Evolutionary conservation across 78 protist genomes (phyloP), one percentile per base, ranked within the genome.

Genomic region (Cavenderia fasciculata): DNA sequence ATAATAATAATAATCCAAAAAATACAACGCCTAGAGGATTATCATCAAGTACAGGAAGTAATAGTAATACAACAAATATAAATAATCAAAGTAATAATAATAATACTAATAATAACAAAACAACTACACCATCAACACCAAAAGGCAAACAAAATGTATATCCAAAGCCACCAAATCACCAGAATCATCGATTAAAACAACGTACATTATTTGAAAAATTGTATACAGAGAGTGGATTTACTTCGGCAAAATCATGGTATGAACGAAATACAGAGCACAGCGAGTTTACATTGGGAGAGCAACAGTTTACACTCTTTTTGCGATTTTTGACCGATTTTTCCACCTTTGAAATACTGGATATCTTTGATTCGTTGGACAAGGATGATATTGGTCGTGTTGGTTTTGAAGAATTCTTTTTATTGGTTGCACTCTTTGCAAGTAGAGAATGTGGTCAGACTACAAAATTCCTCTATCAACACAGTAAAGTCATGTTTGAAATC

Each of bases 361-460:
- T 82, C 25, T 82, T 82, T 68, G 89, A 82, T 57, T 51, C 89
- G 56, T 25, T 78, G 6, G 89, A 82, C 38, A 38, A 68, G 4
- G 77, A 68, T 68, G 75, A 65, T 38, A 65, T 82, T 6, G 89
- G 89, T 41, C 41, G 19, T 27, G 72, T 82, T 2, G 89, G 89
- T 1, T 82, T 82, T 14, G 89, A 82, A 31, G 89, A 82, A n/a
- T 82, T 82, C 59, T 82, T 82, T 52, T 49, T 82, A 0, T 41
- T 82, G 8, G 33, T 82, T 3, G 75, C 89, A 16, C 59, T 82
- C 27, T 68, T 51, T 19, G 54, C 78, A 0, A 44, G 78, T 5
- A 38, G 77, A 27, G 89, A 82, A 21, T 82, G 78, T 65, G 89
- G 78, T 29, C 89, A 82, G 43, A 82, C 89, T 31, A 68, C 89